Base-by-base conservation (phyloP, 2,329 filamentous ascomycete genomes). In the Hymenoscyphus albidus region DNA sequence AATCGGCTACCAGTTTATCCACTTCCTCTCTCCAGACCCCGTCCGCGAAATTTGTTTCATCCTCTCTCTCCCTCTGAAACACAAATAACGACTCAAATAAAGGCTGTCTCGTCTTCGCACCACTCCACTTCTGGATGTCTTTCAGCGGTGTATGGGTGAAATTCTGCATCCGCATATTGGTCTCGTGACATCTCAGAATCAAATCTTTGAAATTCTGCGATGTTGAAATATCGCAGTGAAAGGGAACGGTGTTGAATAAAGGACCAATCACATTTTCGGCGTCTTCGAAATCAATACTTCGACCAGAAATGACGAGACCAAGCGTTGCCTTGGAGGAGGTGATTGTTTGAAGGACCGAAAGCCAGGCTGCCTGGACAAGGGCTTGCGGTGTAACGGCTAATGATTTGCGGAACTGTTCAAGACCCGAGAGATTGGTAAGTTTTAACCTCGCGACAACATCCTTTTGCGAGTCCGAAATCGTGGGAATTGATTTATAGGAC, bases 221-320 rank as follows among this genome's bases (percentile, higher is more conserved):
- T 0, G 75, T 68, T 6, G 77, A 66, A 14, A 83, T 69, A 5
- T 78, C 73, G 40, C 87, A 77, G 62, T 85, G 82, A 73, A 90
- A 92, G 0, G 93, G 92, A 1, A 97, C 79, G 0, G 93, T 97
- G 74, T 97, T 97, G 82, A 97, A 96, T 22, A 97, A 78, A 0
- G 94, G 93, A 0, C 93, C 94, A 54, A 95, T 83, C 0, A 91
- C 85, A 27, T 81, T 74, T 58, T 93, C 89, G 1, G 88, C 83
- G 1, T 81, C 80, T 7, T 88, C 82, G 13, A 92, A 77, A 55
- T 90, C 85, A 4, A 96, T 84, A 0, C 87, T 85, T 65, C 93
- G 84, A 0, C 93, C 94, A 6, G 93, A 95, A 0, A 91, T 83
- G 13, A 97, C 83, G 22, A 96, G 79, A 0, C 94, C 94, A 14